Evolutionary conservation across 805 yeast genomes (phyloP).

Genomic region (Saturnispora quitensis): DNA sequence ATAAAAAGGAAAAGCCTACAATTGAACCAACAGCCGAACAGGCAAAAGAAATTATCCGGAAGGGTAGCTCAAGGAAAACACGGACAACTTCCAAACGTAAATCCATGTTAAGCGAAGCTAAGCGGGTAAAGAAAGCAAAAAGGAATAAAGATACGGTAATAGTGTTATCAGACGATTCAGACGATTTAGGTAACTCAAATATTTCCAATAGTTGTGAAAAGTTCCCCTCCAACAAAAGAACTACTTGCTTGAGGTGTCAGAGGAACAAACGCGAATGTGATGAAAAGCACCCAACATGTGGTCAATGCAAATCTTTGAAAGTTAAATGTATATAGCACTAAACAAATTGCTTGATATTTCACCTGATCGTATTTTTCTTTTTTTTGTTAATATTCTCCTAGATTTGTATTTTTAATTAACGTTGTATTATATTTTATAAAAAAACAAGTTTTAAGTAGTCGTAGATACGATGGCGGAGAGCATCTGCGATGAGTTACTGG

Average conservation of each 20-base stretch:
- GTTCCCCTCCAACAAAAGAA: background rate
- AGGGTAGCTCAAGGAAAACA: background rate
- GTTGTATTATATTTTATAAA: background rate
- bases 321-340: background rate
- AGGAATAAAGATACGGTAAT: background rate
- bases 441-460: background rate
- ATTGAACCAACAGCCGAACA: background rate
- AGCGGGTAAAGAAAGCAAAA: background rate
- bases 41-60: too few species aligned
- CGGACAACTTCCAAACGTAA: background rate
- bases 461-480: background rate
- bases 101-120: too few species aligned
- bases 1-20: too few species aligned
- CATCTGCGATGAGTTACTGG: background rate
- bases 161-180: constrained; percentile 4
- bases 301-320: background rate
- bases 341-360: background rate
- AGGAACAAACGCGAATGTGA: background rate
- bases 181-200: background rate
- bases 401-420: background rate
- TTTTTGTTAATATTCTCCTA: background rate
- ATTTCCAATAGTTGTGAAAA: too few species aligned
- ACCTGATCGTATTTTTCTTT: background rate
- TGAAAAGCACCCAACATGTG: background rate
- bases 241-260: background rate